Base-by-base conservation (phyloP, 73 alveolate species). In the Stentor roeselii region DNA sequence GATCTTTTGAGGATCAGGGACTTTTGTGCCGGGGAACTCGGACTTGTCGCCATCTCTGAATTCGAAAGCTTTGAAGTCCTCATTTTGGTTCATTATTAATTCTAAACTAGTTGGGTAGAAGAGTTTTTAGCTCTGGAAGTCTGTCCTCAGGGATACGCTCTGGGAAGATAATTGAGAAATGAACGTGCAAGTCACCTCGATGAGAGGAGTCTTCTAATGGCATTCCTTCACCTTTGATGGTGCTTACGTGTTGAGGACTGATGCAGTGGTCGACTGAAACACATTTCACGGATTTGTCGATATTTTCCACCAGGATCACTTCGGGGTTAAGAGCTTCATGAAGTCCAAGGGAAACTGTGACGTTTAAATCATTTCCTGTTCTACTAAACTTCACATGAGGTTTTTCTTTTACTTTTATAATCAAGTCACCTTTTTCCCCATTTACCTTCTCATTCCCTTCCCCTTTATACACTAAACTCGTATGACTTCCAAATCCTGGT, bases 211-310 rank as follows among this genome's bases (percentile, higher is more conserved):
- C 82, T 61, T 93, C 94, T 58, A 93, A 85, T 11, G 98, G 98
- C 98, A 91, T 93, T 39, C 98, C 98, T 86, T 93, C 94, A 11
- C 86, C 90, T 60, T 58, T 82, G 15, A 93, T 83, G 31, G 87
- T 85, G 74, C 88, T 88, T 30, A 76, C 83, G 11, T 93, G 86
- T 60, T 85, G 60, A 30, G 98, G 96, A 82, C 88, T 60, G 42
- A 93, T 86, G 74, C 89, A 85, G 82, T 91, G 95, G 84, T 93
- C 96, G 2, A 91, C 82, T 3, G 94, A 85, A 34, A 93, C 77
- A 38, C 82, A 40, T 2, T 90, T 59, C 40, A 34, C 74, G 59
- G 93, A 88, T 37, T 87, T 90, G 88, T 93, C 98, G 4, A 93
- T 85, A 38, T 95, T 93, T 38, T 86, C 75, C 77, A 93, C 86